Base-by-base conservation (phyloP, 345 rosid genomes). In the Stellera chamaejasme region DNA sequence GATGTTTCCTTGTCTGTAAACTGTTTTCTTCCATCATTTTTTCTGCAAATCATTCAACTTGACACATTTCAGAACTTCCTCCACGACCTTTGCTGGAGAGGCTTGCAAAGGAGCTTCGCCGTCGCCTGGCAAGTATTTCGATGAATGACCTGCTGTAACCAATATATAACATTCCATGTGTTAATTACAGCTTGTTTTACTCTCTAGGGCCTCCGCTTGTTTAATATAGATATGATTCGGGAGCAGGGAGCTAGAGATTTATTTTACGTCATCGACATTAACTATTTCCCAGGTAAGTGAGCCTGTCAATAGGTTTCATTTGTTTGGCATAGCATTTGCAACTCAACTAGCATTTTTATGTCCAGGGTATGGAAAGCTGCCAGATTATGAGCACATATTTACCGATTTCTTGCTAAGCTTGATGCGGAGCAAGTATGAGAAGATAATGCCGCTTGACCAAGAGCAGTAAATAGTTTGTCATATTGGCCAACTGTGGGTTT, bases 331-430 rank as follows among this genome's bases (percentile, higher is more conserved):
- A 32, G 4, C 7, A 32, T 32, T 14, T 11, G n/a, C 14, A 15
- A 10, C 62, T 46, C 15, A 54, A 66, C 27, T 15, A 28, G 42
- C 2, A 39, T 56, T 45, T 45, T 63, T 11, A 32, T 44, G 28
- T 9, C 77, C 83, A 91, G 98, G 98, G 39, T 92, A 71, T 6
- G 98, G 96, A 47, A 92, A 92, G 69, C 60, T 88, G 83, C 98
- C 93, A 10, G 95, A 74, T 58, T 92, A 92, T 26, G 96, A 92
- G 75, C 77, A 75, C 63, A 72, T 83, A 4, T 84, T 92, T 71
- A 85, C 93, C 11, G 96, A 92, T 61, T 92, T 92, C 76, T 70
- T 92, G 48, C 68, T 80, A 62, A 74, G 68, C 54, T 66, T 79
- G 47, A 70, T 54, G 51, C 77, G 65, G 61, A 69, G 69, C 66